phyloP scores from a whole-genome alignment of 805 yeast genomes.

The Starmerella apis region DNA sequence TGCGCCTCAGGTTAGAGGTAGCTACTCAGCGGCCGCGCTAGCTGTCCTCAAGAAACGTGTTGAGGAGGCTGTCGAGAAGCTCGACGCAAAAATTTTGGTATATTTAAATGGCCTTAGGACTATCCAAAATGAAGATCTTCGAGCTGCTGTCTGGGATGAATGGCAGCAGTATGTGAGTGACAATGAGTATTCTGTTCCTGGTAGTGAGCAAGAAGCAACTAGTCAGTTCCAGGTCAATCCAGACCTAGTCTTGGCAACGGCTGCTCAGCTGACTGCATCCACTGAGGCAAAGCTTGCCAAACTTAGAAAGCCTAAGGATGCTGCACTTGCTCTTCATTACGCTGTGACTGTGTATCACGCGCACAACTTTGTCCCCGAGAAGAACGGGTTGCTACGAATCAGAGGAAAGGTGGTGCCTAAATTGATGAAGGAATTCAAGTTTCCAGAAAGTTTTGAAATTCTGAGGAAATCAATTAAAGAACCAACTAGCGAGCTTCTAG shows the following conservation, averaged over 20 bases:
- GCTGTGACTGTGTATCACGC: constrained; percentile 25
- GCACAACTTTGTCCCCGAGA: constrained; percentile 6
- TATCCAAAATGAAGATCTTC: not conserved
- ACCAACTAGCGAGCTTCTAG: constrained; percentile 12
- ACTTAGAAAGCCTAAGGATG: constrained; percentile 22
- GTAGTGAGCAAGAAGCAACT: constrained; percentile 8
- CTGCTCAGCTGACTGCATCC: constrained; percentile 9
- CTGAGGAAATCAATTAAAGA: constrained; percentile 17
- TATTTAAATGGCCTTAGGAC: constrained; percentile 25
- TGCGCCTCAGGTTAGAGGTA: constrained; percentile 10
- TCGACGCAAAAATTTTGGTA: constrained; percentile 21
- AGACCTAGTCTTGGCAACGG: constrained; percentile 7
- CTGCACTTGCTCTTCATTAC: constrained; percentile 26
- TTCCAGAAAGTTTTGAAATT: constrained; percentile 21
- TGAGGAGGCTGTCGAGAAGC: constrained; percentile 9
- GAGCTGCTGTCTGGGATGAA: constrained; percentile 19
- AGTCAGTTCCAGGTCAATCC: constrained; percentile 10
- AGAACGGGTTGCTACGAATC: constrained; percentile 22
- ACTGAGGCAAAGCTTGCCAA: constrained; percentile 9
- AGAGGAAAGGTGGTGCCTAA: constrained; percentile 30
- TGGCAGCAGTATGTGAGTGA: constrained; percentile 25
- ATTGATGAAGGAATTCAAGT: constrained; percentile 24
- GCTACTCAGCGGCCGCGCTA: not conserved
- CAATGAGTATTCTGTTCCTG: constrained; percentile 15
- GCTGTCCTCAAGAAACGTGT: constrained; percentile 9